Percentiles rank a stretch among this genome's conserved stretches.
phyloP scores from a whole-genome alignment of 2,329 filamentous ascomycete species.

The Claviceps pazoutovae region DNA sequence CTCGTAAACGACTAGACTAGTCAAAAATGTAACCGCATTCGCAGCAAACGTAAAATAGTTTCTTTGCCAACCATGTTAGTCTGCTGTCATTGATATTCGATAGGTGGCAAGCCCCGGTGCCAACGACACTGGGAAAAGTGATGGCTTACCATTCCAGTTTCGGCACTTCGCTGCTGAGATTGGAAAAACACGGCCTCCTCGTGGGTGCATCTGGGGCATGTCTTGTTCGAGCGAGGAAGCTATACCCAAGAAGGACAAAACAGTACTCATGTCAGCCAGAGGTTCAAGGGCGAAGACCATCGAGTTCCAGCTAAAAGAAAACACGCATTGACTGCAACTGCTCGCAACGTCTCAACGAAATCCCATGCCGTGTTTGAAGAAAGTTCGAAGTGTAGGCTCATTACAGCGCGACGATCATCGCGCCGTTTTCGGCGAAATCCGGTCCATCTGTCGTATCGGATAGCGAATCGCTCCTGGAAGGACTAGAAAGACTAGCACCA shows the following conservation, averaged over 20 bases:
- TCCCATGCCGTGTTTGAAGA: neutral
- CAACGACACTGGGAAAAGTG: neutral
- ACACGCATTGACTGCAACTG: conserved; percentile 7
- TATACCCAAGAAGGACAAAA: conserved; percentile 31
- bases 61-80: conserved; percentile 39
- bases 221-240: conserved; percentile 81
- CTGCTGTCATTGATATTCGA: neutral
- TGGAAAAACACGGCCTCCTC: conserved; percentile 96
- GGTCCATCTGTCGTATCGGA: conserved; percentile 10
- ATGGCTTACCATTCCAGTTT: conserved; percentile 86
- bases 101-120: neutral
- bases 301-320: conserved; percentile 14
- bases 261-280: conserved; percentile 29
- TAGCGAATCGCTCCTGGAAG: conserved; percentile 3
- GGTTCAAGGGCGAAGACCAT: conserved; percentile 13
- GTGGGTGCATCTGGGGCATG: conserved; percentile 73
- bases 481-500: neutral
- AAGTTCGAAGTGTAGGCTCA: neutral
- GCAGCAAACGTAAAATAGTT: conserved; percentile 90
- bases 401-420: conserved; percentile 8
- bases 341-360: neutral
- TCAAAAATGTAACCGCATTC: conserved; percentile 80
- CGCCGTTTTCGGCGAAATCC: conserved; percentile 11
- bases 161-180: conserved; percentile 89
- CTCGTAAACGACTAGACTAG: conserved; percentile 16